Conservation (phyloP, 148 eudicot genomes). For the Camellia granthamiana region DNA sequence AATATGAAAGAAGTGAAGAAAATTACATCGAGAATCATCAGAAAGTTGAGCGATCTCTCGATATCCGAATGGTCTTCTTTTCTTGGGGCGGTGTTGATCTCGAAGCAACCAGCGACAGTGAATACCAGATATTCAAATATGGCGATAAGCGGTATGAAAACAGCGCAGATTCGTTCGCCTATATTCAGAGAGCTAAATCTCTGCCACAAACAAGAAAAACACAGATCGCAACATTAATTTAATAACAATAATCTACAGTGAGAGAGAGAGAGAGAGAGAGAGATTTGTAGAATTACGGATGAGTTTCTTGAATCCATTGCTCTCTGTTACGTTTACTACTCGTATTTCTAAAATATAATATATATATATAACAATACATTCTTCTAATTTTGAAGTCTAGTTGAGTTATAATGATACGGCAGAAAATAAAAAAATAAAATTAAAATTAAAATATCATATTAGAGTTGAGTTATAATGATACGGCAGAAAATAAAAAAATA, state of each 20-base stretch:
- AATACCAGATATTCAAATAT: constrained; percentile 38
- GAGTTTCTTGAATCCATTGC: too few relatives aligned
- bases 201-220: constrained; percentile 22
- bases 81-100: constrained; percentile 3
- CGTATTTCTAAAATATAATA: too few relatives aligned
- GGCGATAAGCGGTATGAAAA: constrained; percentile 42
- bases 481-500: too few relatives aligned
- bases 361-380: too few relatives aligned
- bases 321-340: too few relatives aligned
- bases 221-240: neutral
- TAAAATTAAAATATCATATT: too few relatives aligned
- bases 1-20: neutral
- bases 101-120: constrained; percentile 40
- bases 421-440: too few relatives aligned
- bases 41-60: constrained; percentile 42
- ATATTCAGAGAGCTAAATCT: constrained; percentile 36
- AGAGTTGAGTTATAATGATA: too few relatives aligned
- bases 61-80: constrained; percentile 11
- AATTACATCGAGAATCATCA: constrained; percentile 48
- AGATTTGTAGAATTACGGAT: too few relatives aligned
- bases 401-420: too few relatives aligned
- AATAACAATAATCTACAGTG: neutral
- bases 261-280: too few relatives aligned
- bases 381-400: too few relatives aligned
- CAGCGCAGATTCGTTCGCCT: constrained; percentile 49